Evolutionary conservation across 1,284 basidiomycete genomes (phyloP).

Genomic region (Apiotrichum gamsii): DNA sequence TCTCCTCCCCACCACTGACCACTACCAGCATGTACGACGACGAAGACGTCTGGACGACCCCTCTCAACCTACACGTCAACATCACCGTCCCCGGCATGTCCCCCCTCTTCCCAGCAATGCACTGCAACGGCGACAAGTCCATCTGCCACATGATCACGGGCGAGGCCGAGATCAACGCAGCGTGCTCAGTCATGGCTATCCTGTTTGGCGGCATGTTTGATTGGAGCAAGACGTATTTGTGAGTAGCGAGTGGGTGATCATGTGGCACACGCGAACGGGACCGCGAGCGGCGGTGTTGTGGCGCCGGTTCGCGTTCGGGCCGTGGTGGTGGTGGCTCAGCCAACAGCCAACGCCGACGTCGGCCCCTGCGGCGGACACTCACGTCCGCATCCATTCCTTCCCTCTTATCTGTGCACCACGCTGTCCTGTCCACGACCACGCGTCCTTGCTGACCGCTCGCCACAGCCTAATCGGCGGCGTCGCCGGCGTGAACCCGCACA

Average conservation of each 20-base stretch:
- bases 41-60: constrained; percentile 41
- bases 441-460: too few relatives aligned
- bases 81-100: constrained; percentile 51
- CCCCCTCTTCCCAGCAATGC: constrained; percentile 49
- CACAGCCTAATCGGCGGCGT: constrained; percentile 49
- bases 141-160: constrained; percentile 48
- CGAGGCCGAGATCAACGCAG: constrained; percentile 53
- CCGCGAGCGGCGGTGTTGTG: too few relatives aligned
- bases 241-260: too few relatives aligned
- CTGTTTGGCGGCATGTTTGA: constrained; percentile 47
- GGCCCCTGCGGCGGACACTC: too few relatives aligned
- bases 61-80: constrained; percentile 41
- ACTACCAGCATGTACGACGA: constrained; percentile 41
- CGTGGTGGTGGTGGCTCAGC: too few relatives aligned
- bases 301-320: too few relatives aligned
- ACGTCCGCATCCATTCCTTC: too few relatives aligned
- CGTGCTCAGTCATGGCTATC: constrained; percentile 39
- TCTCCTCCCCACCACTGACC: too few relatives aligned
- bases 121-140: constrained; percentile 46
- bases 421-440: too few relatives aligned
- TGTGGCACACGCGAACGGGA: background rate
- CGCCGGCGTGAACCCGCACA: constrained; percentile 50
- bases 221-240: constrained; percentile 52
- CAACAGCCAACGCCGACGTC: too few relatives aligned
- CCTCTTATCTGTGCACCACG: too few relatives aligned